Base-by-base conservation (phyloP, 441 rosid genomes). In the Adansonia gregorii region DNA sequence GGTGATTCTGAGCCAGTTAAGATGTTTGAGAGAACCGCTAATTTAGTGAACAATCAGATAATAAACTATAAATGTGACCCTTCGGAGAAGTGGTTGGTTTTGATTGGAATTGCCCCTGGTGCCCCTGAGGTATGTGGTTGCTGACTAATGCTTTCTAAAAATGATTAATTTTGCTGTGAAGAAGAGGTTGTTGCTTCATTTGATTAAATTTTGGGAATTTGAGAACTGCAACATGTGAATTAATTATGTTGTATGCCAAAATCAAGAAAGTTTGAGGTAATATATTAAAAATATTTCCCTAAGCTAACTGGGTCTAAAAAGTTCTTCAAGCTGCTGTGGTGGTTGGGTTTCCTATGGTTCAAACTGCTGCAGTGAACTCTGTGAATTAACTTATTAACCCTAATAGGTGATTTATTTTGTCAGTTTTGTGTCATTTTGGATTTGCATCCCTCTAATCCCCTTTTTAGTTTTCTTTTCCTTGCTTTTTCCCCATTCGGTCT, bases 81-180 rank as follows among this genome's bases (percentile, higher is more conserved):
- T 76, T 84, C 94, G n/a, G 99, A 95, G 86, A 97, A 93, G 82
- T 97, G 99, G 99, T 77, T 97, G 86, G 98, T 97, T 78, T 87
- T 97, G 88, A 86, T 97, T 86, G 99, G 99, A 81, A 97, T 95
- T 78, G 98, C 99, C 74, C 99, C 97, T 75, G 99, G 99, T 72
- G 86, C 98, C 76, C 90, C 98, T 3, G 99, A 97, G 99, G 99
- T 97, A 90, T 46, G 76, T 67, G 52, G 66, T 5, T 83, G 15
- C 51, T 39, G 70, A 39, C 66, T 64, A 48, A 19, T 59, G 65
- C 22, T 61, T 55, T 76, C 20, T 66, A 14, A 67, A 31, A 61
- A 4, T 22, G 41, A 45, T 22, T 43, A 22, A 8, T 43, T 72
- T 59, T 71, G 9, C 9, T 39, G 4, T 55, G 63, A 72, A n/a